Evolutionary conservation across 306 rosid species (phyloP).

Genomic region (Pyrus betulifolia): DNA sequence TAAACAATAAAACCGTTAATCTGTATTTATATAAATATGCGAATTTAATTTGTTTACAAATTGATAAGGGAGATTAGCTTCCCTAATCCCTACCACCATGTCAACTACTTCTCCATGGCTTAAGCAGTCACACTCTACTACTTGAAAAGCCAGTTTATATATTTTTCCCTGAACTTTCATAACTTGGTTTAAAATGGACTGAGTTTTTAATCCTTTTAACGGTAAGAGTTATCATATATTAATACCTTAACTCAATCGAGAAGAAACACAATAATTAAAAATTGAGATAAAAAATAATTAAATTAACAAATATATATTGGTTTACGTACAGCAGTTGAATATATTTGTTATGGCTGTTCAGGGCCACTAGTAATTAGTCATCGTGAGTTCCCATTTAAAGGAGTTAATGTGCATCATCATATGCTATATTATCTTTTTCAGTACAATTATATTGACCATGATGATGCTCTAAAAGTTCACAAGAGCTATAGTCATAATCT

Average conservation of each 20-base stretch:
- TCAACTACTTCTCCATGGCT: conserved; percentile 2
- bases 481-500: not conserved
- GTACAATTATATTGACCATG: not conserved
- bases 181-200: not conserved
- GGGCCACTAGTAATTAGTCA: too few relatives aligned
- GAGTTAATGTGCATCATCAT: not conserved
- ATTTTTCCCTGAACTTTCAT: not conserved
- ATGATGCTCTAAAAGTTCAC: not conserved
- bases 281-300: too few relatives aligned
- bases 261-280: too few relatives aligned
- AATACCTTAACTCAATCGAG: not conserved
- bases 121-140: conserved; percentile 6
- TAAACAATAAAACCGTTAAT: too few relatives aligned
- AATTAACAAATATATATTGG: too few relatives aligned
- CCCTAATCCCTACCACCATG: not conserved
- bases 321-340: too few relatives aligned
- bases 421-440: not conserved
- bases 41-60: too few relatives aligned
- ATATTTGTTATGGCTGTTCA: too few relatives aligned
- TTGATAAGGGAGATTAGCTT: not conserved
- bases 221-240: not conserved
- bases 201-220: not conserved
- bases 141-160: not conserved
- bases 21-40: too few relatives aligned
- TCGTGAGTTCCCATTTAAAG: not conserved